Conservation (phyloP, 257 asterid species). For the Leonotis leonurus region DNA sequence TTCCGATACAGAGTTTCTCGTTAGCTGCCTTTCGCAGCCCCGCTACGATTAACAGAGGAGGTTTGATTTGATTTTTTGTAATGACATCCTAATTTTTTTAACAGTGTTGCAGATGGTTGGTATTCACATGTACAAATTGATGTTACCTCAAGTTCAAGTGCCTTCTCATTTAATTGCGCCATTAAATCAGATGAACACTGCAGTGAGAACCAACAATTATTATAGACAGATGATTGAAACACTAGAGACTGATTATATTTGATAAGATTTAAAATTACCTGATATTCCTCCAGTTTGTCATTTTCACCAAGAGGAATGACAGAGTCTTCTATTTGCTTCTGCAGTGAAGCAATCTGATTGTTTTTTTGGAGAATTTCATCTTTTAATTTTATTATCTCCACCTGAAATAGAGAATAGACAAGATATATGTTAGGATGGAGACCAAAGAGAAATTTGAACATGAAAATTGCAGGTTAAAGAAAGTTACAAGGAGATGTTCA, state of each 20-base stretch:
- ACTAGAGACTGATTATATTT: neutral
- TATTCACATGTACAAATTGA: conserved; percentile 12
- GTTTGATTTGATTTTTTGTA: neutral
- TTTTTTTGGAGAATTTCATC: conserved; percentile 70
- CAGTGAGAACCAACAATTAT: conserved; percentile 24
- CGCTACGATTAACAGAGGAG: neutral
- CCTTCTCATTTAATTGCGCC: conserved; percentile 84
- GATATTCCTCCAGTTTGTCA: conserved; percentile 58
- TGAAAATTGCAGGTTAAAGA: conserved; percentile 10
- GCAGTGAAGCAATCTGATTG: conserved; percentile 66
- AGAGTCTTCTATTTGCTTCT: conserved; percentile 65
- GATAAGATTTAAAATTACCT: conserved; percentile 34
- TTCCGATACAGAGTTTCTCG: too few species aligned
- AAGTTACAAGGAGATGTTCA: conserved; percentile 58
- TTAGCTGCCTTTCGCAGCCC: too few species aligned
- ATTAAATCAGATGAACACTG: conserved; percentile 69
- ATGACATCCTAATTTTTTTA: neutral
- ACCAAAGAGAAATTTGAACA: conserved; percentile 9
- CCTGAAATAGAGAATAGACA: conserved; percentile 31
- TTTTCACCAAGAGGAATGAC: conserved; percentile 37
- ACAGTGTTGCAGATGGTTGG: neutral
- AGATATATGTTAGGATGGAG: conserved; percentile 15
- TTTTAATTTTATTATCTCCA: conserved; percentile 61
- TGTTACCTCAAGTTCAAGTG: conserved; percentile 96
- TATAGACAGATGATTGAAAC: neutral